Base-by-base conservation (phyloP, 1,284 basidiomycete genomes). In the Boletus smithii region DNA sequence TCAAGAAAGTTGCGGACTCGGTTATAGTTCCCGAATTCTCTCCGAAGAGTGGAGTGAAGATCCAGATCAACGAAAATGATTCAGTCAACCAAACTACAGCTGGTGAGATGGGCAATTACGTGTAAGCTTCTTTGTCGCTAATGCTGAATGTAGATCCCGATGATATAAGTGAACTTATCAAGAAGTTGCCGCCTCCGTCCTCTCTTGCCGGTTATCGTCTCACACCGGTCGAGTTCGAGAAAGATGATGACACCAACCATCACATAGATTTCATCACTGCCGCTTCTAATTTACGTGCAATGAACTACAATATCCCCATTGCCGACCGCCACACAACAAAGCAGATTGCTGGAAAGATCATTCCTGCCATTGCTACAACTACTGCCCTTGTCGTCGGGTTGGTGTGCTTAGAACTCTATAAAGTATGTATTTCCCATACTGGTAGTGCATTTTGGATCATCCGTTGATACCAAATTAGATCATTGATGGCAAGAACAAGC, bases 261-360 rank as follows among this genome's bases (percentile, higher is more conserved):
- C 97, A 99, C 72, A 98, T 99, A 66, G 97, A 97, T 73, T 99
- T 99, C 70, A 97, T 99, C 72, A 97, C 95, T 30, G 91, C 97
- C 6, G 91, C 97, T 3, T 97, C 95, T 42, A 99, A 99, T 74
- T 78, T 99, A 53, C 90, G 97, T 38, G 97, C 97, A 1, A 80
- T 85, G 73, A 99, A 99, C 74, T 99, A 99, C 72, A 86, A 76
- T 56, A 99, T 99, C 66, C 77, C 80, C 43, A 75, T 81, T 20
- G 93, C 95, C 11, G 93, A 97, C 70, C 81, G 86, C 48, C 95
- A 99, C 73, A 83, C 88, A 53, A 99, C 95, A 34, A 99, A 99
- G 76, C 91, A 97, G 67, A 97, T 99, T 63, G 97, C 97, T 4
- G 97, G 97, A 48, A 99, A 99, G 78, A 99, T 99, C 62, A 99